phyloP scores from a whole-genome alignment of 176 grass and related monocot species.

The Oryza meyeriana region DNA sequence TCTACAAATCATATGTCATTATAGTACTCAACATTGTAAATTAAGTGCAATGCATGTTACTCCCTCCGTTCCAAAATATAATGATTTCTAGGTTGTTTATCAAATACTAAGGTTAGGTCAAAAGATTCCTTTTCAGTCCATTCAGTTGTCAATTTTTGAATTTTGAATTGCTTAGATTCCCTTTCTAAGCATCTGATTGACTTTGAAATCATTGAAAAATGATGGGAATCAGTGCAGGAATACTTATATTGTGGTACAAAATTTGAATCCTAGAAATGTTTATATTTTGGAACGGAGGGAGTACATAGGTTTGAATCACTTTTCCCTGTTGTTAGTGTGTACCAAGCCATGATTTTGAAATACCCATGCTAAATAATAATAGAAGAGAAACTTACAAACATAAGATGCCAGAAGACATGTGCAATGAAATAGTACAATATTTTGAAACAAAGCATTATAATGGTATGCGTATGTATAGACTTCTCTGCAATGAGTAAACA shows the following conservation, averaged over 20 bases:
- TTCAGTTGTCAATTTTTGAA: too few species aligned
- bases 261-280: too few species aligned
- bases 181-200: too few species aligned
- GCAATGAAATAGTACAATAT: background rate
- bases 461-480: background rate
- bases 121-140: too few species aligned
- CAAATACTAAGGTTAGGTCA: too few species aligned
- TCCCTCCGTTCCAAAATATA: too few species aligned
- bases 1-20: background rate
- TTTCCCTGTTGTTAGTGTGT: background rate
- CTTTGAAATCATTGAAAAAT: too few species aligned
- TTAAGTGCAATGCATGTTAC: background rate
- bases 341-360: background rate
- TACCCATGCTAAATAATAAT: constrained; percentile 6
- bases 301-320: background rate
- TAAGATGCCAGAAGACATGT: background rate
- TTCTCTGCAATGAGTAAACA: background rate
- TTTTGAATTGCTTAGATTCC: too few species aligned
- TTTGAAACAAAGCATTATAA: background rate
- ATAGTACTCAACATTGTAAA: background rate
- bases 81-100: too few species aligned
- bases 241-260: too few species aligned
- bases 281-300: too few species aligned
- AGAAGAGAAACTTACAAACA: background rate
- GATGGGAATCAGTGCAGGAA: too few species aligned